Evolutionary conservation across 2,329 filamentous ascomycete genomes (phyloP).

Genomic region (Lachnellula arida): DNA sequence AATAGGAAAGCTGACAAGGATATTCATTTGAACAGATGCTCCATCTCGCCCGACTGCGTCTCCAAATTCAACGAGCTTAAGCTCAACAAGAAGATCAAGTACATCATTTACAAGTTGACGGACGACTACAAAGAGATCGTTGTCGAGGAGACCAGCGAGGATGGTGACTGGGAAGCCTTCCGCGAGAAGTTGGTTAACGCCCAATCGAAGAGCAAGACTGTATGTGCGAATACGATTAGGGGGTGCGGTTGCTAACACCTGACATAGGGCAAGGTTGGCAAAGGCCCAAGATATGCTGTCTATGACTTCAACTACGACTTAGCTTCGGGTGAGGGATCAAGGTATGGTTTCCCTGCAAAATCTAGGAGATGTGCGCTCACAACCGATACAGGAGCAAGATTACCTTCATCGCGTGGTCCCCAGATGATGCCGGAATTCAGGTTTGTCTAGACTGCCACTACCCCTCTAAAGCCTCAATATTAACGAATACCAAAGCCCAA

Average conservation of each 20-base stretch:
- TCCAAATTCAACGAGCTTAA: constrained; percentile 73
- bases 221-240: constrained; percentile 35
- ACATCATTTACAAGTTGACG: constrained; percentile 83
- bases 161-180: constrained; percentile 67
- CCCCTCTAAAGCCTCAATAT: background rate
- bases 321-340: constrained; percentile 65
- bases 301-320: constrained; percentile 80
- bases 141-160: constrained; percentile 66
- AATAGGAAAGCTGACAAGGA: constrained; percentile 10
- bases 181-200: constrained; percentile 71
- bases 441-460: constrained; percentile 42
- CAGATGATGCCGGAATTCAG: constrained; percentile 74
- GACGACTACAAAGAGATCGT: constrained; percentile 80
- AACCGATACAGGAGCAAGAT: constrained; percentile 61
- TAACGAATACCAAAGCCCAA: constrained; percentile 55
- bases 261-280: constrained; percentile 50
- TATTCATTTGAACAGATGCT: constrained; percentile 49
- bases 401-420: constrained; percentile 74
- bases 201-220: constrained; percentile 66
- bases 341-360: constrained; percentile 43
- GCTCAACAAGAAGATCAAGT: constrained; percentile 77
- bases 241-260: constrained; percentile 3
- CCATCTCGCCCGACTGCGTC: constrained; percentile 68
- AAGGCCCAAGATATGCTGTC: constrained; percentile 76
- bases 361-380: constrained; percentile 18